Evolutionary conservation across 805 yeast species (phyloP).

Genomic region (Candida lessepsii): DNA sequence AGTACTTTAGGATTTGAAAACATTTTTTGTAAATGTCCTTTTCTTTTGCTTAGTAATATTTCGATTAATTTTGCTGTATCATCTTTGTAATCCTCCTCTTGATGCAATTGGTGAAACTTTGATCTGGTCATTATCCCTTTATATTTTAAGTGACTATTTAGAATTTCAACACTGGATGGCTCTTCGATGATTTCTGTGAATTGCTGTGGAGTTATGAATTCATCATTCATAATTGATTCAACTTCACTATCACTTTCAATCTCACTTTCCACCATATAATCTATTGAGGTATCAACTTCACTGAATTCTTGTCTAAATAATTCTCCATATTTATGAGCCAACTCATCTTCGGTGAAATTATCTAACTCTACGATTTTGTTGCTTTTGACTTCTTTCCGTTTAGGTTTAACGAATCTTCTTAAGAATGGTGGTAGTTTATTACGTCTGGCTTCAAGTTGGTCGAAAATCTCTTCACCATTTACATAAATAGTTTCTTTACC

Average conservation of each 20-base stretch:
- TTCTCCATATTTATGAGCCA: conserved; percentile 20
- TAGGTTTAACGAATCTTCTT: conserved; percentile 25
- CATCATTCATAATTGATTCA: conserved; percentile 13
- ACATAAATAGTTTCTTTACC: conserved; percentile 3
- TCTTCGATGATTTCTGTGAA: conserved; percentile 23
- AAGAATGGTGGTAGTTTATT: conserved; percentile 28
- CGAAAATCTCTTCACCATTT: conserved; percentile 16
- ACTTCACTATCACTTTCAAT: conserved; percentile 16
- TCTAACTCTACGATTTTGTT: conserved; percentile 15
- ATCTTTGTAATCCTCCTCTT: conserved; percentile 11
- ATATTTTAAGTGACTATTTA: conserved; percentile 28
- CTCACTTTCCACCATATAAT: conserved; percentile 22
- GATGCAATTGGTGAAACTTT: conserved; percentile 16
- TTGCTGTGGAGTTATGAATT: conserved; percentile 25
- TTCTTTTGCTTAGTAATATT: conserved; percentile 19
- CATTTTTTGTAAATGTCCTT: conserved; percentile 8
- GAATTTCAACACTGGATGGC: conserved; percentile 17
- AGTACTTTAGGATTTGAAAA: conserved; percentile 6
- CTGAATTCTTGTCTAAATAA: conserved; percentile 29
- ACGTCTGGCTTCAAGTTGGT: conserved; percentile 19
- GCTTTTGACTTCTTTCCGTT: conserved; percentile 14
- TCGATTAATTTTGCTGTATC: conserved; percentile 23
- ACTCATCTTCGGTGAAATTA: conserved; percentile 18
- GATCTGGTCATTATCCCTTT: conserved; percentile 34
- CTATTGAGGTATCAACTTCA: conserved; percentile 38